phyloP scores from a whole-genome alignment of 2,329 filamentous ascomycete species.

The Fusarium azukiicola region DNA sequence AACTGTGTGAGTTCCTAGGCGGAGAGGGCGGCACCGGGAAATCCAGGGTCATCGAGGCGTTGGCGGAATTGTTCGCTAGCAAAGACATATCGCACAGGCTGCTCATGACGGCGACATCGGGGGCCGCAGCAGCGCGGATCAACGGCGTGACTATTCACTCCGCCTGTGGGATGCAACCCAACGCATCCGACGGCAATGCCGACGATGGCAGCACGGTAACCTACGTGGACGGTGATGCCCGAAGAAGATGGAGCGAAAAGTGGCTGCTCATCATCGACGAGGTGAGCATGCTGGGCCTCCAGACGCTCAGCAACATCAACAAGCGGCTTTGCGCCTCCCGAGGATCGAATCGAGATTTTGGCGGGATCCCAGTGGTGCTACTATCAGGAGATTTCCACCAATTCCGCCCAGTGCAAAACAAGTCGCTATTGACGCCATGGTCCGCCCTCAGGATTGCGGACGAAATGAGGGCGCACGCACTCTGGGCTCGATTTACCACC shows the following conservation, averaged over 20 bases:
- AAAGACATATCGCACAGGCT: conserved; percentile 20
- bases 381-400: conserved; percentile 1
- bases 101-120: conserved; percentile 15
- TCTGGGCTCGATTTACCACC: background rate
- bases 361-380: conserved; percentile 2
- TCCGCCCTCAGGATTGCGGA: background rate
- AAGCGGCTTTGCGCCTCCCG: conserved; percentile 4
- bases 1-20: conserved; percentile 14
- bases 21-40: conserved; percentile 13
- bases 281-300: conserved; percentile 4
- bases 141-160: conserved; percentile 24
- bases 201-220: conserved; percentile 23
- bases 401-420: conserved; percentile 4
- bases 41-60: conserved; percentile 19
- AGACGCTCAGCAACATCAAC: conserved; percentile 5
- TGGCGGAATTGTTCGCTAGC: conserved; percentile 10
- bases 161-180: conserved; percentile 19
- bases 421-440: background rate
- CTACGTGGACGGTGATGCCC: conserved; percentile 1
- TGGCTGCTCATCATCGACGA: conserved; percentile 8
- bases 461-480: background rate
- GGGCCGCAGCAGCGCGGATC: conserved; percentile 3
- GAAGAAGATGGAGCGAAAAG: conserved; percentile 2
- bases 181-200: conserved; percentile 7
- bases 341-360: background rate